Percentiles rank a stretch among this genome's conserved stretches.
phyloP scores from a whole-genome alignment of 306 rosid genomes.

The Vachellia collinsii region DNA sequence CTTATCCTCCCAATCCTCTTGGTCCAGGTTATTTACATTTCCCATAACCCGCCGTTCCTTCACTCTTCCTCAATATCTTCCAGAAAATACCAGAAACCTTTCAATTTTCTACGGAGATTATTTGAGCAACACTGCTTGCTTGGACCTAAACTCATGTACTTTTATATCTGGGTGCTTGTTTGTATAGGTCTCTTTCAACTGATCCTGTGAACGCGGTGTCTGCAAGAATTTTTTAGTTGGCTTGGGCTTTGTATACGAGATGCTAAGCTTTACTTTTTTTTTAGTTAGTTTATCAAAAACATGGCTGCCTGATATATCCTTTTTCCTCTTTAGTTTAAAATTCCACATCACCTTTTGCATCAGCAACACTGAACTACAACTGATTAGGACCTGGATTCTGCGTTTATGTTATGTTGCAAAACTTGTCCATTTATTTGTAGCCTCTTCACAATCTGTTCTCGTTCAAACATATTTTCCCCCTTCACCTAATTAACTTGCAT shows the following conservation, averaged over 20 bases:
- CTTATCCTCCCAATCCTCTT: neutral
- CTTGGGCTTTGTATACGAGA: neutral
- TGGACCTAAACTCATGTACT: neutral
- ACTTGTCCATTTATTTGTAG: neutral
- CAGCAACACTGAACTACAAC: neutral
- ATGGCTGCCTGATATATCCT: neutral
- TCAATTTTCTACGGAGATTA: neutral
- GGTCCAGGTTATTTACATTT: neutral
- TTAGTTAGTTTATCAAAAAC: neutral
- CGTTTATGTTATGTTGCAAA: conserved; percentile 23
- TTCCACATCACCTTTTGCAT: neutral
- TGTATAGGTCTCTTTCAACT: neutral
- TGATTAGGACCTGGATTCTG: conserved; percentile 9
- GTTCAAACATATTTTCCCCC: neutral
- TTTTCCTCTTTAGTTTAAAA: neutral
- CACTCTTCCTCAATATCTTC: neutral
- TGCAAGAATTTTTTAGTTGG: neutral
- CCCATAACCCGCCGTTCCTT: neutral
- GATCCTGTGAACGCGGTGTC: neutral
- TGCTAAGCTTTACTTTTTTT: neutral
- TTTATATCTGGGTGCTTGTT: neutral
- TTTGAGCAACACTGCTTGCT: neutral
- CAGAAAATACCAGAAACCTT: neutral
- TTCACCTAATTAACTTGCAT: conserved; percentile 14
- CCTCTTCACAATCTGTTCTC: neutral